phyloP scores from a whole-genome alignment of 495 filamentous ascomycete genomes.

The Aspergillus mulundensis region DNA sequence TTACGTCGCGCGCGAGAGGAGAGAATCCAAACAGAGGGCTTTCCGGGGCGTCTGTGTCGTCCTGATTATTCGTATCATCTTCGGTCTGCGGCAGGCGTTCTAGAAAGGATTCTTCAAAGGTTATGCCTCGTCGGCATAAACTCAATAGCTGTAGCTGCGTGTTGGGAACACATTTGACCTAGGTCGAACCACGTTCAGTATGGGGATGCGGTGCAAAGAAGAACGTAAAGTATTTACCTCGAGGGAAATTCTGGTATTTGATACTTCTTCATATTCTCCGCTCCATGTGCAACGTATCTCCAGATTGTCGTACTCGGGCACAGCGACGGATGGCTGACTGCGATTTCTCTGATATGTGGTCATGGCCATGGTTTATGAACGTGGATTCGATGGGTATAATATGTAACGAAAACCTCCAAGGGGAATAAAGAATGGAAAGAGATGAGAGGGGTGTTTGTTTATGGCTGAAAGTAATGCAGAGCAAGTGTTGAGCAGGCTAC shows the following conservation, averaged over 20 bases:
- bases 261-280: slow-evolving; percentile 24
- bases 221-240: slow-evolving; percentile 24
- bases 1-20: not conserved
- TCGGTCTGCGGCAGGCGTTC: slow-evolving; percentile 6
- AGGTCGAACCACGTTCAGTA: not conserved
- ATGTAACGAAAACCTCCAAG: not conserved
- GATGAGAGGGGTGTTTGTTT: not conserved
- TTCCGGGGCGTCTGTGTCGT: slow-evolving; percentile 4
- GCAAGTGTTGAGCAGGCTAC: not conserved
- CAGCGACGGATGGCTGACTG: not conserved
- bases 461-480: not conserved
- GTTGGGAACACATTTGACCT: slow-evolving; percentile 21
- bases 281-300: slow-evolving; percentile 34
- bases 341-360: not conserved
- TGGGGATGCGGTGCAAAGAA: not conserved
- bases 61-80: not conserved
- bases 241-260: slow-evolving; percentile 26
- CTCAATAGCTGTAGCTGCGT: slow-evolving; percentile 16
- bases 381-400: not conserved
- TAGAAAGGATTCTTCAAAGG: slow-evolving; percentile 6
- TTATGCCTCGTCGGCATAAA: not conserved
- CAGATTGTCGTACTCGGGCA: slow-evolving; percentile 25
- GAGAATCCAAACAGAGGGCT: slow-evolving; percentile 23
- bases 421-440: not conserved
- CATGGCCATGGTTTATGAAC: slow-evolving; percentile 6